Percentiles rank a stretch among this genome's conserved stretches.
Evolutionary conservation across 1,139 yeast genomes (phyloP).

Genomic region (Nematodospora anomalae): DNA sequence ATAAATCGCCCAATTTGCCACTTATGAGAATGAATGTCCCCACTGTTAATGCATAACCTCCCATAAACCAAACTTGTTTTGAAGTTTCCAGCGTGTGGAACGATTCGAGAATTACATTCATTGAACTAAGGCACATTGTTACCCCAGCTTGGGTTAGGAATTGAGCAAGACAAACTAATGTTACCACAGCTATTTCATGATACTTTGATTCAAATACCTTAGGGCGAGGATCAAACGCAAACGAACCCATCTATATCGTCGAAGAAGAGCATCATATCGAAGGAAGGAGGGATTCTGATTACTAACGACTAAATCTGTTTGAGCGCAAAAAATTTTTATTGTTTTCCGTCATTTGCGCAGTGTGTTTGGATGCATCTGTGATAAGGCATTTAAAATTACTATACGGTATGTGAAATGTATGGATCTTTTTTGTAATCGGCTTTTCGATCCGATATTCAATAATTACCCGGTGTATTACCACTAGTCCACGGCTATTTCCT

Average conservation of each 20-base stretch:
- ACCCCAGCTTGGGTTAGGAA: constrained; percentile 40
- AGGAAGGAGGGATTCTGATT: no score
- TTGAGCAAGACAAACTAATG: constrained; percentile 40
- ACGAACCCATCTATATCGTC: not conserved
- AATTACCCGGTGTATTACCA: no score
- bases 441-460: not conserved
- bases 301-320: no score
- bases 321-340: no score
- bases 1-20: constrained; percentile 55
- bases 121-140: constrained; percentile 40
- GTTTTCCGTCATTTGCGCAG: not conserved
- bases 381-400: not conserved
- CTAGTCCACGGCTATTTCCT: no score
- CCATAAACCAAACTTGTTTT: constrained; percentile 54
- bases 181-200: constrained; percentile 33
- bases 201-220: constrained; percentile 17
- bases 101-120: constrained; percentile 36
- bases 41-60: constrained; percentile 54
- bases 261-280: not conserved
- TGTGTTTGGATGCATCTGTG: not conserved
- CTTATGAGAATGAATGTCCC: constrained; percentile 53
- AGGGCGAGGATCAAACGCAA: constrained; percentile 11
- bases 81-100: constrained; percentile 24
- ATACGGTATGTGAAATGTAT: not conserved
- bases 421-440: not conserved